Percentiles rank a stretch among this genome's conserved stretches.
phyloP scores from a whole-genome alignment of 805 yeast species.

The Blastobotrys mokoenaii region DNA sequence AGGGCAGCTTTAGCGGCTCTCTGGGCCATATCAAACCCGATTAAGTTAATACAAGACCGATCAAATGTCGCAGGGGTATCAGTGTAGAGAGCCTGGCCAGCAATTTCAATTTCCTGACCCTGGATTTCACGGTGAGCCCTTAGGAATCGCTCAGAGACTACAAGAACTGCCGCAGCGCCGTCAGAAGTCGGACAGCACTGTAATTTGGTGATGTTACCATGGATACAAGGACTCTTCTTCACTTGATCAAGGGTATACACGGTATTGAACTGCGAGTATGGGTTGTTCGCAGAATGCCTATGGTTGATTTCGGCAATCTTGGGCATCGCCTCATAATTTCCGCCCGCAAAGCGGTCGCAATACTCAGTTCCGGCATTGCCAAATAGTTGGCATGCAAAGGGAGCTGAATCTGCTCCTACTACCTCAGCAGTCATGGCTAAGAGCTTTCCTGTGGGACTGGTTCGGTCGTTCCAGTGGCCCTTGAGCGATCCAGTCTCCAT shows the following conservation, averaged over 20 bases:
- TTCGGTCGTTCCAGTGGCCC: conserved; percentile 18
- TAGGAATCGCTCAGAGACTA: conserved; percentile 20
- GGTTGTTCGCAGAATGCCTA: conserved; percentile 21
- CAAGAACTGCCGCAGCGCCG: conserved; percentile 21
- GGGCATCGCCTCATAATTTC: conserved; percentile 16
- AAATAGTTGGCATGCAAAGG: conserved; percentile 19
- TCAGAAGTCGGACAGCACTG: conserved; percentile 24
- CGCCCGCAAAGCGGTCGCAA: conserved; percentile 12
- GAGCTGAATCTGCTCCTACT: conserved; percentile 13
- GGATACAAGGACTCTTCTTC: conserved; percentile 17
- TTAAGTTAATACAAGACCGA: conserved; percentile 15
- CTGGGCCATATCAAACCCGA: conserved; percentile 20
- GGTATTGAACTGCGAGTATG: conserved; percentile 20
- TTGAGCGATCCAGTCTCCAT: conserved; percentile 21
- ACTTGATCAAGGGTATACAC: conserved; percentile 20
- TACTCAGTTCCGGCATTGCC: conserved; percentile 20
- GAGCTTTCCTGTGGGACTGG: conserved; percentile 15
- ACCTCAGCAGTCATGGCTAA: conserved; percentile 15
- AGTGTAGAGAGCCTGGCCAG: conserved; percentile 18
- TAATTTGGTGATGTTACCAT: conserved; percentile 18
- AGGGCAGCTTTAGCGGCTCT: conserved; percentile 16
- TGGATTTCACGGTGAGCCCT: conserved; percentile 16
- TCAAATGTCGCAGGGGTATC: conserved; percentile 17
- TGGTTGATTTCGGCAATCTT: conserved; percentile 20
- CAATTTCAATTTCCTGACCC: conserved; percentile 20